Base-by-base conservation (phyloP, 2,329 filamentous ascomycete genomes). In the Botryotinia globosa region DNA sequence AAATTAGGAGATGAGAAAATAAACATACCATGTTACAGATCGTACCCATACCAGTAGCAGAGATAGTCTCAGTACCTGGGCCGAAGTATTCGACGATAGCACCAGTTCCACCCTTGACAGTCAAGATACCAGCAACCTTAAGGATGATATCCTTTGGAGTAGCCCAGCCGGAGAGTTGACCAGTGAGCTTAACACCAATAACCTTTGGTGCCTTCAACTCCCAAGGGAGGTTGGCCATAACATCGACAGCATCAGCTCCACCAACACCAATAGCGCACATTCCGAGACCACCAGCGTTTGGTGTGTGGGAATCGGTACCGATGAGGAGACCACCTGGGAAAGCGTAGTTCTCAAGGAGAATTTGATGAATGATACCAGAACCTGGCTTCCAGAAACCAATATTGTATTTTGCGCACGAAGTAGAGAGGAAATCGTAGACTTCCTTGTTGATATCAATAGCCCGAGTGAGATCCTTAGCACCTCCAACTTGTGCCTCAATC, bases 301-400 rank as follows among this genome's bases (percentile, higher is more conserved):
- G 95, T 74, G 96, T 98, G 87, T 99, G 96, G 73, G 94, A 97
- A 84, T 98, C 95, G 79, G 95, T 98, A 83, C 96, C 96, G 82
- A 98, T 98, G 82, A 99, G 90, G 74, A 99, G 90, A 89, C 92
- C 95, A 89, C 96, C 96, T 77, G 96, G 96, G 91, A 98, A 98
- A 83, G 94, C 94, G 84, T 98, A 98, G 89, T 98, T 98, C 87
- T 99, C 96, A 74, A 98, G 90, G 76, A 98, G 85, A 82, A 98
- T 98, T 88, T 98, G 96, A 87, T 99, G 96, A 80, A 99, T 99
- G 83, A 98, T 99, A 88, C 96, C 96, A 82, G 95, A 98, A 80
- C 96, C 96, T 77, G 96, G 96, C 84, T 90, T 94, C 96, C 96
- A 99, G 91, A 98, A 98, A 87, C 96, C 96, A 83, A 98, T 98